Evolutionary conservation across 495 filamentous ascomycete species (phyloP), one percentile per base, ranked within the genome.

Genomic region (Hypoxylon lienhwacheense): DNA sequence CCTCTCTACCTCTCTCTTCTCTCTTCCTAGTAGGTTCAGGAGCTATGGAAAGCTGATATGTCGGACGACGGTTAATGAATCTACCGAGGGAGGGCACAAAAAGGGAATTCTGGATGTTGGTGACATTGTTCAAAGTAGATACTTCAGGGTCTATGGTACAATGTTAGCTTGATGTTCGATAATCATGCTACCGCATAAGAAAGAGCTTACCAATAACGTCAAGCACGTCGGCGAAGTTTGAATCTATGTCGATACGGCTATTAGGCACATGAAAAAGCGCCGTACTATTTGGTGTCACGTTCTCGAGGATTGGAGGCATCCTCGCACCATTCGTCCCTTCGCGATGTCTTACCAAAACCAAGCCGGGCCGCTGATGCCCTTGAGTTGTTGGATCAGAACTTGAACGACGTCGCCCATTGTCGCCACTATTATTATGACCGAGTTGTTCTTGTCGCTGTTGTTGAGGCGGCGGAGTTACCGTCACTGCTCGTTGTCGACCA

Each of bases 61-160:
- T 89, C 19, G 87, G 87, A 54, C 79, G 74, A 17, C 87, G 79
- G 55, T 90, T 90, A 12, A 90, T 36, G 39, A 78, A 81, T 37
- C 70, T 70, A 6, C 84, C 84, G 22, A 89, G 69, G n/a, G 87
- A 82, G 0, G 86, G 86, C 22, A 89, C 69, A 65, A 90, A 89
- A 5, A 90, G 78, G 0, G 85, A 89, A 60, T 90, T 90, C 46
- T 89, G 85, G 6, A 90, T 84, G 64, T 90, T 90, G 42, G 85
- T 90, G 3, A 90, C 77, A 40, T 84, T 89, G 0, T 85, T 86
- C 0, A 90, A 70, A 3, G 85, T 85, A 4, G 84, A 81, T 1
- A 90, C 83, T 71, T 90, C 85, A 6, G 87, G 87, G 50, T 90
- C 86, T 89, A 53, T 20, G 14, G 6, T 12, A 51, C 22, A 15